Base-by-base conservation (phyloP, 2,329 filamentous ascomycete species). In the Penicillium hordei region DNA sequence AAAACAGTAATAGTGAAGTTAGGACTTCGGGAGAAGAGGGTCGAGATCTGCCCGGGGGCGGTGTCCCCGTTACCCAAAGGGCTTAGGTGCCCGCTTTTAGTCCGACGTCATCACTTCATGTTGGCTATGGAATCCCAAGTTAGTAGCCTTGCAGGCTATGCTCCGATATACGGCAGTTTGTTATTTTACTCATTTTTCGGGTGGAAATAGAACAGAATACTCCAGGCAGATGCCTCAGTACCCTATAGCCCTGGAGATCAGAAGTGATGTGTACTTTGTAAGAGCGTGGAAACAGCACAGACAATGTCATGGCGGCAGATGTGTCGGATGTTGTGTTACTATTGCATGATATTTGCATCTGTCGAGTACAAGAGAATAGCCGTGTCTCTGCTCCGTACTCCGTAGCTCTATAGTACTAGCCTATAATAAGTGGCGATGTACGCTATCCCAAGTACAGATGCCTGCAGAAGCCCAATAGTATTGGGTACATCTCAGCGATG, bases 1-100 rank as follows among this genome's bases (percentile, higher is more conserved):
- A 53, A 53, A 53, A 53, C 7, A 34, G 44, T 40, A 31, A 49
- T 49, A 50, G 46, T 50, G 51, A 53, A 58, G 59, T 25, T 48
- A n/a, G 15, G 9, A 27, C 17, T 23, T 19, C 19, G 29, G 53
- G 25, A 44, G 36, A 21, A 9, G 40, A 31, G 31, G 48, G 48
- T 58, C 42, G 43, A 61, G 52, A 53, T 52, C 48, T 45, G 60
- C 46, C 29, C 31, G 50, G 50, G 59, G 36, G 60, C 65, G 63
- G 61, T 60, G 58, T 60, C 51, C 51, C 39, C 27, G 21, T 51
- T 55, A 23, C 33, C 46, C 33, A 45, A 40, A 27, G 36, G 34
- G 34, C 12, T 46, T 48, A 45, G 42, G 42, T 29, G 9, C 42
- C 42, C 19, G 25, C 33, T 23, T 12, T 33, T 50, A 34, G 13